Base-by-base conservation (phyloP, 805 yeast genomes). In the Lachancea sp. region DNA sequence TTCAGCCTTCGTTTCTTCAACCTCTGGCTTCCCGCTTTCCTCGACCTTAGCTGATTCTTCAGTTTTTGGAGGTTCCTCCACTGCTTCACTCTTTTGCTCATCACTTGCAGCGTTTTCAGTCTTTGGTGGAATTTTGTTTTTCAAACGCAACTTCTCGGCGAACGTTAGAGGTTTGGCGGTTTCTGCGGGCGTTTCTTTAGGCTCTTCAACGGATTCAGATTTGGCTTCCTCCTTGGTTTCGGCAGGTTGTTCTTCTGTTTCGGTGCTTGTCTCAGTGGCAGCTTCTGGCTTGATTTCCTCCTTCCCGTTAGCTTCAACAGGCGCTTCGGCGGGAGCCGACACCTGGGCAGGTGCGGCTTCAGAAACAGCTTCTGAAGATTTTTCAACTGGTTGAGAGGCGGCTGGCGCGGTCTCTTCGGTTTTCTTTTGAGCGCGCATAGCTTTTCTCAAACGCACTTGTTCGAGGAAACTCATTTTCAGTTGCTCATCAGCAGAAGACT, bases 391-490 rank as follows among this genome's bases (percentile, higher is more conserved):
- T 15, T 15, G 17, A 32, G 19, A 15, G 25, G 34, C 39, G 17
- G 39, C 34, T 13, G 38, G 25, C 9, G 46, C 46, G 20, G 35
- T 17, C 15, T 32, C 35, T 4, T 13, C 11, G 17, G 35, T 15
- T 45, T 55, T 61, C 47, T 58, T 57, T 46, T 49, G 55, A 42
- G 60, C 63, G 36, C 59, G 44, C 35, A 55, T 58, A 17, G 58
- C 63, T 42, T 61, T 60, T 38, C 65, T 58, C 36, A 50, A 49
- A 41, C 51, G 57, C 17, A 56, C 62, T 34, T 58, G 57, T 49
- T 61, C 65, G 41, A 60, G 47, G 40, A 61, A 60, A 17, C 54
- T 53, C 44, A 55, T 58, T 41, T 51, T 59, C 15, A 29, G 13
- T 13, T 29, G 31, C 15, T 29, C 31, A 29, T 29, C 31, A 13